Conservation (phyloP, 1,284 basidiomycete species). For the Cryptococcus amylolentus region DNA sequence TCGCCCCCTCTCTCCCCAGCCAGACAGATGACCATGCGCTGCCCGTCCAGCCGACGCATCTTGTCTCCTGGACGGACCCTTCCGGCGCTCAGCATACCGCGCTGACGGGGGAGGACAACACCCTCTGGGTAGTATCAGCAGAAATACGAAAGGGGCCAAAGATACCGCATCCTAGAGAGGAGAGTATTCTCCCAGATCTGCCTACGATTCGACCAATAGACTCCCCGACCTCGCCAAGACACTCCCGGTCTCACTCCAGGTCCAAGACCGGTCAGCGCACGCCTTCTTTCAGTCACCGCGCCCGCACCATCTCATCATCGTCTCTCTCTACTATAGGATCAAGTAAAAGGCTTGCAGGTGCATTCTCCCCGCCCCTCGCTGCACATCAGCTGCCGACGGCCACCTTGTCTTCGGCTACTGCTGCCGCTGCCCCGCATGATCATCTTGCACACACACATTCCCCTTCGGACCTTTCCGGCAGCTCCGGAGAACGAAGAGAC, state of each 20-base stretch:
- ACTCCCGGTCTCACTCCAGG: background rate
- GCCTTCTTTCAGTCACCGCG: background rate
- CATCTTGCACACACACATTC: conserved; percentile 9
- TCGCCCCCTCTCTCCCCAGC: conserved; percentile 14
- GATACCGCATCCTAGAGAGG: background rate
- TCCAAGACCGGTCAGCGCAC: background rate
- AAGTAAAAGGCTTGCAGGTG: conserved; percentile 18
- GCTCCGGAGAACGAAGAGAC: conserved; percentile 9
- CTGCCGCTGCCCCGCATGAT: conserved; percentile 19
- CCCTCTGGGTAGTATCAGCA: conserved; percentile 33
- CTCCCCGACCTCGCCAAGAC: background rate
- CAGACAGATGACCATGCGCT: conserved; percentile 8
- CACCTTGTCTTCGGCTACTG: conserved; percentile 23
- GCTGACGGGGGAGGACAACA: conserved; percentile 33
- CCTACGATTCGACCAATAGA: background rate
- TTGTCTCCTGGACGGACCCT: conserved; percentile 30
- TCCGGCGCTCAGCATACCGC: conserved; percentile 26
- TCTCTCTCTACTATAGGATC: conserved; percentile 4
- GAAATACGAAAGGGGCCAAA: background rate
- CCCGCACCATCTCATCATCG: conserved; percentile 6
- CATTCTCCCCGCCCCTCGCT: conserved; percentile 35
- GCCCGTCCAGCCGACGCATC: conserved; percentile 27
- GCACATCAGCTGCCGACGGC: conserved; percentile 18
- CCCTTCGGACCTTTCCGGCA: background rate
- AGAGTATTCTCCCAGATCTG: background rate